Evolutionary conservation across 345 rosid genomes (phyloP).

Genomic region (Citrus inodora): DNA sequence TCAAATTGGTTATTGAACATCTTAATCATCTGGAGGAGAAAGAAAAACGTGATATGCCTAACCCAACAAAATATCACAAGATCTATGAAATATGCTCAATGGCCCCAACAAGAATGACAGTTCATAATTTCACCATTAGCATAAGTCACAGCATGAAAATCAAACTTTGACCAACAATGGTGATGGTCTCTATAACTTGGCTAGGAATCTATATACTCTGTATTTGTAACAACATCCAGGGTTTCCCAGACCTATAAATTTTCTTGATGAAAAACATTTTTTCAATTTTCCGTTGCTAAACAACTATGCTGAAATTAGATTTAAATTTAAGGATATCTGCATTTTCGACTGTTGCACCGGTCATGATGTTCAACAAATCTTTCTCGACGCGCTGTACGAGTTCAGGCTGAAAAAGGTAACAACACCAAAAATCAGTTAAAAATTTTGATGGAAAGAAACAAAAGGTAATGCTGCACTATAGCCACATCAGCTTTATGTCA

Average conservation of each 20-base stretch:
- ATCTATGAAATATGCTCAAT: background rate
- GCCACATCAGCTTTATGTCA: background rate
- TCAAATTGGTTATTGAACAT: background rate
- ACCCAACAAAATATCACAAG: background rate
- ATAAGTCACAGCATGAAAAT: background rate
- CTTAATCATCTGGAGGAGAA: background rate
- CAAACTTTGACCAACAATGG: background rate
- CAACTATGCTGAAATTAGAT: background rate
- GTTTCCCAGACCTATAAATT: background rate
- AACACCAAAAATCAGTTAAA: slow-evolving; percentile 17
- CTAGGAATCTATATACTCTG: background rate
- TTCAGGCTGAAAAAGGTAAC: slow-evolving; percentile 73
- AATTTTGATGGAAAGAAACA: background rate
- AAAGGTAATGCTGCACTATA: background rate
- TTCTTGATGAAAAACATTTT: background rate
- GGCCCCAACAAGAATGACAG: too few relatives aligned
- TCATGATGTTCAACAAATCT: slow-evolving; percentile 87
- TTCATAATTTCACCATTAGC: background rate
- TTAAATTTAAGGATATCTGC: slow-evolving; percentile 53
- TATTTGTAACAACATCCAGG: background rate
- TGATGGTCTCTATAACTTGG: background rate
- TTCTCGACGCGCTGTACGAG: slow-evolving; percentile 87
- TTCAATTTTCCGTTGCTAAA: background rate
- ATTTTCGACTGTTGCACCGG: slow-evolving; percentile 77
- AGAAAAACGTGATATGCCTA: background rate